Evolutionary conservation across 768 basidiomycete species (phyloP).

Genomic region (Boletus insuetus): DNA sequence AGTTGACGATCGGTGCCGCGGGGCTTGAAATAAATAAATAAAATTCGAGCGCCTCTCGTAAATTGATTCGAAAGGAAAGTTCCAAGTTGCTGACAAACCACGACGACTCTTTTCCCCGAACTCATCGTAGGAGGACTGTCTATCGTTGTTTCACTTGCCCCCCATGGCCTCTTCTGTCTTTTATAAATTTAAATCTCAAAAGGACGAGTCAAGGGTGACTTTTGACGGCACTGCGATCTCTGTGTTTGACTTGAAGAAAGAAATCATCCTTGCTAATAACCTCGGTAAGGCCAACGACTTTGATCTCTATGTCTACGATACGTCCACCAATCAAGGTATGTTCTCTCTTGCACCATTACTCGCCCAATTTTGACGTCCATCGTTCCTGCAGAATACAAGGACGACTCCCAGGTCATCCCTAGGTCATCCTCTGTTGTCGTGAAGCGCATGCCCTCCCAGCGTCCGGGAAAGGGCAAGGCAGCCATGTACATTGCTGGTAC

Average conservation of each 20-base stretch:
- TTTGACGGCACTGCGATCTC: slow-evolving; percentile 99
- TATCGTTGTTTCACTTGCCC: slow-evolving; percentile 12
- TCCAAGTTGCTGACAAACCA: slow-evolving; percentile 8
- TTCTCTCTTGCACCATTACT: not conserved
- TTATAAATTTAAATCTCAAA: slow-evolving; percentile 96
- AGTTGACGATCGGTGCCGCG: not conserved
- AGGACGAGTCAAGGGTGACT: slow-evolving; percentile 90
- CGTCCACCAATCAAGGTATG: slow-evolving; percentile 85
- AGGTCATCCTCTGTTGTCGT: slow-evolving; percentile 93
- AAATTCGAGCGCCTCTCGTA: slow-evolving; percentile 23
- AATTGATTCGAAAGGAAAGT: not conserved
- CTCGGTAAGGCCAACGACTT: slow-evolving; percentile 97
- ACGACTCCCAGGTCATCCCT: slow-evolving; percentile 89
- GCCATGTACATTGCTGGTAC: slow-evolving; percentile 67
- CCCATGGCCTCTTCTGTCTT: slow-evolving; percentile 91
- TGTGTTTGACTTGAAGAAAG: slow-evolving; percentile 98
- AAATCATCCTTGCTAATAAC: slow-evolving; percentile 94
- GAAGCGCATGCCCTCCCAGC: slow-evolving; percentile 80
- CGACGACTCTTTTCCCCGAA: slow-evolving; percentile 12
- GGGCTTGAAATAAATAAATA: not conserved
- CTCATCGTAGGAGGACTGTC: slow-evolving; percentile 20
- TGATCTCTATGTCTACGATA: slow-evolving; percentile 86
- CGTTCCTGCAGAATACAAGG: slow-evolving; percentile 68
- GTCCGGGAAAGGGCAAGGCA: slow-evolving; percentile 81
- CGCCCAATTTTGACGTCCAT: not conserved